A percentile compares a stretch with the other conserved stretches of the same genome.
These are phyloP conservation scores for Pseudogymnoascus destructans DNA, from an alignment of 2,329 filamentous ascomycete genomes.

Conservation along the genomic window DNA sequence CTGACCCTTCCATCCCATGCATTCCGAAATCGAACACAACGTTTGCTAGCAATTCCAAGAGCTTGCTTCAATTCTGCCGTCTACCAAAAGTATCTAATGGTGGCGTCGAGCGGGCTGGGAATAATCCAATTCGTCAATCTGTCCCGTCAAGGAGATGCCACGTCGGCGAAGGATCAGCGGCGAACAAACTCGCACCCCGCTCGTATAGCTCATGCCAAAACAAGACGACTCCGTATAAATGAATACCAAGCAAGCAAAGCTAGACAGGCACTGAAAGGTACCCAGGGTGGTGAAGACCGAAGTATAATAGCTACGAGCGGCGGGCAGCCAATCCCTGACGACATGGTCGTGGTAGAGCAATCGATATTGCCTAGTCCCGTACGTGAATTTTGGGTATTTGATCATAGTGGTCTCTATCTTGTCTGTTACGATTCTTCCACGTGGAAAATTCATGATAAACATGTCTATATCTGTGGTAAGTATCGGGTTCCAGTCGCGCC, in stretches of 20 bases:
- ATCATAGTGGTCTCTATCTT: constrained; percentile 52
- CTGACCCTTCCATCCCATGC: not conserved
- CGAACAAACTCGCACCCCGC: constrained; percentile 12
- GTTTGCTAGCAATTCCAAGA: not conserved
- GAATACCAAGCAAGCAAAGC: constrained; percentile 9
- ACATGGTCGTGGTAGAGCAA: not conserved
- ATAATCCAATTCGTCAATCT: not conserved
- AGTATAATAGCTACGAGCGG: not conserved
- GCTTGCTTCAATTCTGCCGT: not conserved
- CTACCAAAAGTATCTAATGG: not conserved
- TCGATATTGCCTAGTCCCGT: constrained; percentile 7
- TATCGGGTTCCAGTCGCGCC: constrained; percentile 32
- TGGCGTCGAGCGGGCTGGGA: not conserved
- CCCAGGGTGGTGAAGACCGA: not conserved
- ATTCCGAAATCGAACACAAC: not conserved
- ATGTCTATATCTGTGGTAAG: constrained; percentile 13
- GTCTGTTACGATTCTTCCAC: constrained; percentile 50
- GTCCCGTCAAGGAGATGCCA: not conserved
- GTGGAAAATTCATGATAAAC: constrained; percentile 60
- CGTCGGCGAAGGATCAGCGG: not conserved
- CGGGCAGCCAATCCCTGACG: not conserved
- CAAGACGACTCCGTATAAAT: constrained; percentile 10
- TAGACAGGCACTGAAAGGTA: not conserved
- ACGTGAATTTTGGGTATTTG: constrained; percentile 33
- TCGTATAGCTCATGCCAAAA: constrained; percentile 12